Conservation (phyloP, 2,329 filamentous ascomycete species). For the Colletotrichum gigasporum region DNA sequence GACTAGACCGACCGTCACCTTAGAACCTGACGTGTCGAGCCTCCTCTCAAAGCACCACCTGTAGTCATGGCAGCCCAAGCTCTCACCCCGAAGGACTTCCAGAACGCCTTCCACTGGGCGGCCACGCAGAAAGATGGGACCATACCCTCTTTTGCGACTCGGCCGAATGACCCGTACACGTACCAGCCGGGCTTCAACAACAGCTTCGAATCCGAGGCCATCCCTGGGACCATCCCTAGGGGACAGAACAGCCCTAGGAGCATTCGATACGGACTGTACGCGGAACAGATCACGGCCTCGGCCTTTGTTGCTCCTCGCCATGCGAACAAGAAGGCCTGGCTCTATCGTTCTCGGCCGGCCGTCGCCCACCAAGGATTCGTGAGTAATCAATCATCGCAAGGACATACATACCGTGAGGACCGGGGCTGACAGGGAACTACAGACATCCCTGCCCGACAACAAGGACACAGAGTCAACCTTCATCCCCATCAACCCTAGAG, state of each 20-base stretch:
- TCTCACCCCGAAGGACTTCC: conserved; percentile 47
- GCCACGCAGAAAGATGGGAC: conserved; percentile 67
- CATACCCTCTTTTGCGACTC: conserved; percentile 61
- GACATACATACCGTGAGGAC: no score
- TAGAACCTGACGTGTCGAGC: neutral
- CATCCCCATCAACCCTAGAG: conserved; percentile 53
- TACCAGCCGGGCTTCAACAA: conserved; percentile 67
- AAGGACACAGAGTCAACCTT: conserved; percentile 51
- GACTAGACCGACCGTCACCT: no score
- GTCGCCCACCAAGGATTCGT: conserved; percentile 41
- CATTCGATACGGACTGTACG: conserved; percentile 47
- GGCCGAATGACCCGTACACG: conserved; percentile 54
- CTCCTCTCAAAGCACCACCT: neutral
- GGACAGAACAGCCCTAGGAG: conserved; percentile 55
- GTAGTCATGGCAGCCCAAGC: conserved; percentile 3
- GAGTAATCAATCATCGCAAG: neutral
- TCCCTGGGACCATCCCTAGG: conserved; percentile 55
- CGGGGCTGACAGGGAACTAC: neutral
- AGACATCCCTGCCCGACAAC: conserved; percentile 34
- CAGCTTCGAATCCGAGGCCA: conserved; percentile 53
- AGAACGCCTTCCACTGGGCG: conserved; percentile 65
- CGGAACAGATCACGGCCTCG: conserved; percentile 54
- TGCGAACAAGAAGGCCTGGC: conserved; percentile 43
- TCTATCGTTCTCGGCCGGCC: conserved; percentile 39
- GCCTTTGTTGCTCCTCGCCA: conserved; percentile 42